phyloP scores from a whole-genome alignment of 2,329 filamentous ascomycete species.

The Leptographium lundbergii region DNA sequence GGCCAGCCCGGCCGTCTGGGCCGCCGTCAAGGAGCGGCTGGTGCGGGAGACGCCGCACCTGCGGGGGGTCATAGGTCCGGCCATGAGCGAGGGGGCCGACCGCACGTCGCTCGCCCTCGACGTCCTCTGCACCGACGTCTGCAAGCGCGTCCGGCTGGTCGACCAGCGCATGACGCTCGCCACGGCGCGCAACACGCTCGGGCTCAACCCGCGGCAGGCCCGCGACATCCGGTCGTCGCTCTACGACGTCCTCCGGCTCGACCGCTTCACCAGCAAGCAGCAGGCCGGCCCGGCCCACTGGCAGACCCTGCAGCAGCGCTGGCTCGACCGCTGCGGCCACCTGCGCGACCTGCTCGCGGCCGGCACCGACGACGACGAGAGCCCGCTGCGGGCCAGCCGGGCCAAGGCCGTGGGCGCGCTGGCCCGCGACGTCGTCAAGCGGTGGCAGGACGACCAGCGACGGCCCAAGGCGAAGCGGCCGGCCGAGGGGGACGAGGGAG shows the following conservation, averaged over 20 bases:
- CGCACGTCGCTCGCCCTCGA: conserved; percentile 69
- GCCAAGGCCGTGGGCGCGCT: conserved; percentile 34
- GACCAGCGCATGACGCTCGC: conserved; percentile 57
- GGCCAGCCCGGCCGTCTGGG: not conserved
- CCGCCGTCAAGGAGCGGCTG: not conserved
- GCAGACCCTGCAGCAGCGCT: conserved; percentile 48
- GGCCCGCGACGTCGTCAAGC: conserved; percentile 60
- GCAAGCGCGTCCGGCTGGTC: conserved; percentile 56
- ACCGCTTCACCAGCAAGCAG: conserved; percentile 60
- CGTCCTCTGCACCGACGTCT: conserved; percentile 69
- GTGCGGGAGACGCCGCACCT: conserved; percentile 52
- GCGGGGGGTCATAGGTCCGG: too few species aligned
- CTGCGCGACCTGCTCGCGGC: conserved; percentile 33
- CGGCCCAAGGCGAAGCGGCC: not conserved
- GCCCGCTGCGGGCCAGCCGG: conserved; percentile 18
- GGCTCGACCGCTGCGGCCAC: not conserved
- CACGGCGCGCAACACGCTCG: conserved; percentile 54
- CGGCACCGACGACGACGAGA: not conserved
- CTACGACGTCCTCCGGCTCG: conserved; percentile 49
- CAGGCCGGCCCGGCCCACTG: conserved; percentile 60
- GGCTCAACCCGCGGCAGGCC: conserved; percentile 29
- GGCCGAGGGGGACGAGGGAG: too few species aligned
- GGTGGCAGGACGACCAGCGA: conserved; percentile 53
- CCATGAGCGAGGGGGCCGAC: too few species aligned
- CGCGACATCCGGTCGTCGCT: conserved; percentile 54